Evolutionary conservation across 1,284 basidiomycete species (phyloP).

Genomic region (Ceratobasidium sp.): DNA sequence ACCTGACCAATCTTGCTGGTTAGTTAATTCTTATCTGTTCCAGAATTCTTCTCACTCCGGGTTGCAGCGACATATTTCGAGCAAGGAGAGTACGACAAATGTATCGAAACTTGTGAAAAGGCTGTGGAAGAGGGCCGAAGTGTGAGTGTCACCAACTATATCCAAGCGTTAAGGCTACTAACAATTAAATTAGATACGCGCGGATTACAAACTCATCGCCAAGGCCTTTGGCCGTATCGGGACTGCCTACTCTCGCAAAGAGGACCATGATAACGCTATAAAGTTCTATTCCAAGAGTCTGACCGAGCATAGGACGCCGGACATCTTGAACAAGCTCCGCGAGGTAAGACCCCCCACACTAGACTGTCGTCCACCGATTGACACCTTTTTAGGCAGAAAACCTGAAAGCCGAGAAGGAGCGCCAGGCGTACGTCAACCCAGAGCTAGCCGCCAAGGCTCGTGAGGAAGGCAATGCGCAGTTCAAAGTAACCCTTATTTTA

Average conservation of each 20-base stretch:
- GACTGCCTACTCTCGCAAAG: conserved; percentile 86
- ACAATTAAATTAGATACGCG: conserved; percentile 68
- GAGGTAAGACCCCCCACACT: conserved; percentile 58
- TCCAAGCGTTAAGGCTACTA: not conserved
- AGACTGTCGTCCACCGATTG: not conserved
- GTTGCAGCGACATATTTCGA: conserved; percentile 90
- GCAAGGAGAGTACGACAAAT: conserved; percentile 90
- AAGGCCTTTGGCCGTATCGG: conserved; percentile 94
- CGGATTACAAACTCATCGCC: conserved; percentile 84
- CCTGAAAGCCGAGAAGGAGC: conserved; percentile 80
- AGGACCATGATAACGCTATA: conserved; percentile 83
- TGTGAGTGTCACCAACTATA: conserved; percentile 58
- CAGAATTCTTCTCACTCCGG: conserved; percentile 15
- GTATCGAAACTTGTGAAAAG: conserved; percentile 92
- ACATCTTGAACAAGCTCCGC: conserved; percentile 91
- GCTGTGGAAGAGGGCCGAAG: conserved; percentile 94
- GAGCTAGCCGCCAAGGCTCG: conserved; percentile 86
- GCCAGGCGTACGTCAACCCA: conserved; percentile 90
- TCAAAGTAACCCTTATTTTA: conserved; percentile 70
- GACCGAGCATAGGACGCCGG: conserved; percentile 96
- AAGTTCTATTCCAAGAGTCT: conserved; percentile 93
- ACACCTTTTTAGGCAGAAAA: conserved; percentile 71
- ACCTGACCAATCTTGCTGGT: conserved; percentile 91
- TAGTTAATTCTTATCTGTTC: conserved; percentile 53
- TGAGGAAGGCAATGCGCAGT: conserved; percentile 92